Conservation (phyloP, 192 early-diverging fungal species). For the Phycomyces nitens region DNA sequence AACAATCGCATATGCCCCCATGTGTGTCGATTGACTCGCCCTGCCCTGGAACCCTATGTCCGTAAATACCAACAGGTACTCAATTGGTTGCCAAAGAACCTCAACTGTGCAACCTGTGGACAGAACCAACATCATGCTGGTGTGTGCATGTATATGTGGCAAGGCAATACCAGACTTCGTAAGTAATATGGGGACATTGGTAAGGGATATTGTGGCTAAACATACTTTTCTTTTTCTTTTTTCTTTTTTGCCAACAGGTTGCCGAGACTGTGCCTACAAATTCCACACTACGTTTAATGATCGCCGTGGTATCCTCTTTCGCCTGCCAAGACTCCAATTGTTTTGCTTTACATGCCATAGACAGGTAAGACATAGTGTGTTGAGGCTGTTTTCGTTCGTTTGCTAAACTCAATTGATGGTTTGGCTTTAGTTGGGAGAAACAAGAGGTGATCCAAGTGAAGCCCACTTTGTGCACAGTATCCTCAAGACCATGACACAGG, state of each 20-base stretch:
- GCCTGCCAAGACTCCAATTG: conserved; percentile 28
- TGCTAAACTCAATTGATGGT: too few species aligned
- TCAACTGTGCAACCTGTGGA: conserved; percentile 26
- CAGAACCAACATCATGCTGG: conserved; percentile 15
- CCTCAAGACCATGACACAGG: conserved; percentile 21
- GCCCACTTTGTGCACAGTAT: conserved; percentile 23
- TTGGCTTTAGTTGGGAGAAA: conserved; percentile 23
- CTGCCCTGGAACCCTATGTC: conserved; percentile 17
- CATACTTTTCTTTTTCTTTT: too few species aligned
- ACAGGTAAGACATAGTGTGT: too few species aligned
- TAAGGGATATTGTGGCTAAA: too few species aligned
- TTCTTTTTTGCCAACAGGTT: too few species aligned
- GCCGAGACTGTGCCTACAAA: conserved; percentile 31
- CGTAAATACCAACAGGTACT: conserved; percentile 19
- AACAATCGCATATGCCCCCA: conserved; percentile 32
- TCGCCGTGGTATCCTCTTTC: conserved; percentile 30
- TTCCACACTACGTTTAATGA: conserved; percentile 20
- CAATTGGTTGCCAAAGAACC: conserved; percentile 25
- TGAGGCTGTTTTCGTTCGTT: too few species aligned
- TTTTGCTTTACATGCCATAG: conserved; percentile 32
- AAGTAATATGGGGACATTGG: too few species aligned
- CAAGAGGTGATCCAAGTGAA: conserved; percentile 28
- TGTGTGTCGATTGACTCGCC: conserved; percentile 14
- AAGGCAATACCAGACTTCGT: conserved; percentile 29
- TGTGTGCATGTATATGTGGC: conserved; percentile 32